Evolutionary conservation across 2,329 filamentous ascomycete species (phyloP).

Genomic region (Colletotrichum lupini): DNA sequence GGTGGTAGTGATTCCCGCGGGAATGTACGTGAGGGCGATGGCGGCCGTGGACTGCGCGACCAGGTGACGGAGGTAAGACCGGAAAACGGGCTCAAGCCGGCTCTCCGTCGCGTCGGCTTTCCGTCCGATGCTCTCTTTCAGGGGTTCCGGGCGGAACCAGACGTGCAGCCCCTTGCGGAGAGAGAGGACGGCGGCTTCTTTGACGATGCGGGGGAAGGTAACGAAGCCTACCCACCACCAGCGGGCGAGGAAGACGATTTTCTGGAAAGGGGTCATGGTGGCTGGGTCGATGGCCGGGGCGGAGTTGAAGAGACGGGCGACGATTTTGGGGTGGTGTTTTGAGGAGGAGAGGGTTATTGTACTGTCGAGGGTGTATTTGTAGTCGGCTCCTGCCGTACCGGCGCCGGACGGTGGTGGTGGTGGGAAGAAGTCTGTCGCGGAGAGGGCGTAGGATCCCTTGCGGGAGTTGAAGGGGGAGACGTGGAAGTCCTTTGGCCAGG

Average conservation of each 20-base stretch:
- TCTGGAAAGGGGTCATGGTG: slow-evolving; percentile 54
- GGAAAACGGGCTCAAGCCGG: slow-evolving; percentile 58
- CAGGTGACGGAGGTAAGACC: slow-evolving; percentile 58
- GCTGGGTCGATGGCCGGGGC: slow-evolving; percentile 61
- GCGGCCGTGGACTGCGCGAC: slow-evolving; percentile 57
- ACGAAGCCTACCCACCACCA: slow-evolving; percentile 78
- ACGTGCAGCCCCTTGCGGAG: slow-evolving; percentile 68
- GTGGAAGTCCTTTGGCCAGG: slow-evolving; percentile 79
- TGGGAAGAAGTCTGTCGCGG: slow-evolving; percentile 58
- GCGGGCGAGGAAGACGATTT: slow-evolving; percentile 56
- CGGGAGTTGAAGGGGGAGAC: slow-evolving; percentile 80
- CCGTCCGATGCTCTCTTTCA: slow-evolving; percentile 65
- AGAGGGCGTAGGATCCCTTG: slow-evolving; percentile 64
- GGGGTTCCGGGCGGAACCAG: slow-evolving; percentile 73
- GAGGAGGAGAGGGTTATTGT: slow-evolving; percentile 72
- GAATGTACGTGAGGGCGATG: slow-evolving; percentile 64
- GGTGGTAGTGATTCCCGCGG: slow-evolving; percentile 57
- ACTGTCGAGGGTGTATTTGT: slow-evolving; percentile 60
- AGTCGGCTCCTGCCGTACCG: slow-evolving; percentile 46
- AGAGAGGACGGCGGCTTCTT: slow-evolving; percentile 68
- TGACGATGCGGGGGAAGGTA: slow-evolving; percentile 73
- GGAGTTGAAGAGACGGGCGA: slow-evolving; percentile 68
- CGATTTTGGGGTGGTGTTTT: slow-evolving; percentile 69
- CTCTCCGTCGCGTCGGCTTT: slow-evolving; percentile 61
- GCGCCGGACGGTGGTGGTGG: no score